A percentile compares a stretch with the other conserved stretches of the same genome.
Conservation (phyloP, 2,329 filamentous ascomycete species). For the Alternaria rosae region DNA sequence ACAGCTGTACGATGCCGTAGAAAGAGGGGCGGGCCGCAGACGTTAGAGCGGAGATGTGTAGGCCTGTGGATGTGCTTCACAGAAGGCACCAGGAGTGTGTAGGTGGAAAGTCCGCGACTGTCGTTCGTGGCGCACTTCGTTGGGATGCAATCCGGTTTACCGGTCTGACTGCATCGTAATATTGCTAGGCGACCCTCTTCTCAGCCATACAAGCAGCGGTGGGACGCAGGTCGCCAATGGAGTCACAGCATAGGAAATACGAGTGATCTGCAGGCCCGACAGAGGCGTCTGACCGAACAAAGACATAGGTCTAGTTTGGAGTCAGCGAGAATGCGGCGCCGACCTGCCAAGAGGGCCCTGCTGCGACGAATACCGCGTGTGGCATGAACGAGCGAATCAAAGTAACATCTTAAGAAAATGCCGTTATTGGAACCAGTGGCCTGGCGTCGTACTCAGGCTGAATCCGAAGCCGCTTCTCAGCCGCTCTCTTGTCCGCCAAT, state of each 20-base stretch:
- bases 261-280: conserved; percentile 25
- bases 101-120: conserved; percentile 24
- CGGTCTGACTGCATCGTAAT: conserved; percentile 34
- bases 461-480: conserved; percentile 25
- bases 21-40: conserved; percentile 20
- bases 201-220: conserved; percentile 36
- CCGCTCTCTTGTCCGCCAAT: conserved; percentile 15
- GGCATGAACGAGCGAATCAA: conserved; percentile 10
- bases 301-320: neutral
- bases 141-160: conserved; percentile 25
- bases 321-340: conserved; percentile 10
- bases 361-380: conserved; percentile 13
- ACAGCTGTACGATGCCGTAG: conserved; percentile 15
- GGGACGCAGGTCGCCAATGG: conserved; percentile 37
- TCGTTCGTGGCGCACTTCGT: conserved; percentile 30
- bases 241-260: conserved; percentile 18
- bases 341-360: conserved; percentile 14
- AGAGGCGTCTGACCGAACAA: conserved; percentile 18
- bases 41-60: conserved; percentile 29
- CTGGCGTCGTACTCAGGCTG: conserved; percentile 7
- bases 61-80: conserved; percentile 35
- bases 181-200: conserved; percentile 27
- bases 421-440: conserved; percentile 9
- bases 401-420: neutral
- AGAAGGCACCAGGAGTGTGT: conserved; percentile 22